Evolutionary conservation across 2,329 filamentous ascomycete species (phyloP).

Genomic region (Myriosclerotinia scirpicola): DNA sequence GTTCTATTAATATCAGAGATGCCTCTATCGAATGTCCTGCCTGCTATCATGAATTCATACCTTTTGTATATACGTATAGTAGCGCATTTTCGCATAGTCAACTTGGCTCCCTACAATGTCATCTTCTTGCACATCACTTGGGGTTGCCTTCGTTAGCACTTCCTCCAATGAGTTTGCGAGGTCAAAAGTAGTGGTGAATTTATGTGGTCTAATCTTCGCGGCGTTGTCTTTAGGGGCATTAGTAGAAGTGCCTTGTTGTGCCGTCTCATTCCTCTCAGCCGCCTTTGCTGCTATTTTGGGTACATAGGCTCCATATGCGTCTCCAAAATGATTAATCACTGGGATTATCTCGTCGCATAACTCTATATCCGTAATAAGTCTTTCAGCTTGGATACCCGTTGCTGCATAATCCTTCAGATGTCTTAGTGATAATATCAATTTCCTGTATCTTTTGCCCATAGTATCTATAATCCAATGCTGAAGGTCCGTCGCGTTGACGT

Average conservation of each 20-base stretch:
- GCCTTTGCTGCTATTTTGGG: no score
- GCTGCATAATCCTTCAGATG: slow-evolving; percentile 8
- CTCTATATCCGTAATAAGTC: neutral
- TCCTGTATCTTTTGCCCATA: neutral
- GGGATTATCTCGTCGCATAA: neutral
- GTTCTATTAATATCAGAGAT: neutral
- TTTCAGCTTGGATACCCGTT: neutral
- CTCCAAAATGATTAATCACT: neutral
- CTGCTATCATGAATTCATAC: neutral
- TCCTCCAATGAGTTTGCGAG: neutral
- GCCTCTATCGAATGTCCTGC: neutral
- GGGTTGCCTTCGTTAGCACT: neutral
- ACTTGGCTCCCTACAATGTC: neutral
- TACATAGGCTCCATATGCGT: neutral
- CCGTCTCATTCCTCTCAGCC: neutral
- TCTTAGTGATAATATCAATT: neutral
- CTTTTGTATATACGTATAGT: neutral
- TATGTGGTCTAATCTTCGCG: neutral
- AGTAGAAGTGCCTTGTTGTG: neutral
- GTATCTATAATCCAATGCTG: slow-evolving; percentile 5
- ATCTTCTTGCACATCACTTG: neutral
- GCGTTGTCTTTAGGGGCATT: neutral
- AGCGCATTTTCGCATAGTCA: neutral
- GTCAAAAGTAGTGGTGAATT: neutral
- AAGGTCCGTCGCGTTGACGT: neutral